A percentile compares a stretch with the other conserved stretches of the same genome.
Conservation (phyloP, 2,329 filamentous ascomycete genomes). For the Ceratocystis variospora region DNA sequence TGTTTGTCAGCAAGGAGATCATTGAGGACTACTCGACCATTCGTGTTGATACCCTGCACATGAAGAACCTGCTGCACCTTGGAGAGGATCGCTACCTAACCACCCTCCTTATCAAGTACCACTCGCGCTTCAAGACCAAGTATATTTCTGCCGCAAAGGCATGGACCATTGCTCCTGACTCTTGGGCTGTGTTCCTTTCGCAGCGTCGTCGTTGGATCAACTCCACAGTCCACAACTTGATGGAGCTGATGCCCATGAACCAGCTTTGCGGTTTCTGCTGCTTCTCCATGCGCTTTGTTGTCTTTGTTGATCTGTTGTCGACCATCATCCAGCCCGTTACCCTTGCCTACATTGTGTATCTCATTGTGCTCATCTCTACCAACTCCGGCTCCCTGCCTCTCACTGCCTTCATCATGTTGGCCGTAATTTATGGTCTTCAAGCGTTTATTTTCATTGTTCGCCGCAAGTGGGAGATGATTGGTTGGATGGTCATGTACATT, state of each 20-base stretch:
- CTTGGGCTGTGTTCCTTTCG: slow-evolving; percentile 86
- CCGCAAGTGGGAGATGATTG: slow-evolving; percentile 98
- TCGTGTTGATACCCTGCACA: slow-evolving; percentile 92
- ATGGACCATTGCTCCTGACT: slow-evolving; percentile 94
- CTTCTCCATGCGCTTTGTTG: slow-evolving; percentile 97
- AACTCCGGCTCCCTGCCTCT: slow-evolving; percentile 56
- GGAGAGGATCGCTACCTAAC: slow-evolving; percentile 97
- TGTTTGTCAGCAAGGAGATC: slow-evolving; percentile 89
- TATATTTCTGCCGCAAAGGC: slow-evolving; percentile 85
- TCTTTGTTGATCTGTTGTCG: slow-evolving; percentile 84
- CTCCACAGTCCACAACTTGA: slow-evolving; percentile 93
- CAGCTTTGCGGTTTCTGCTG: slow-evolving; percentile 99
- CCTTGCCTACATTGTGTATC: slow-evolving; percentile 75
- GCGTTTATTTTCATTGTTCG: slow-evolving; percentile 93
- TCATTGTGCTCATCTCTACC: slow-evolving; percentile 59
- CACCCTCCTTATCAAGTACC: slow-evolving; percentile 81
- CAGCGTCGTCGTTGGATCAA: slow-evolving; percentile 99
- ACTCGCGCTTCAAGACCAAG: slow-evolving; percentile 94
- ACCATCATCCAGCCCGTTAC: slow-evolving; percentile 88
- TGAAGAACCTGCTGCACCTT: slow-evolving; percentile 94
- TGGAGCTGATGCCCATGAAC: slow-evolving; percentile 83
- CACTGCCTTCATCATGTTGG: slow-evolving; percentile 79
- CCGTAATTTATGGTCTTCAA: slow-evolving; percentile 92
- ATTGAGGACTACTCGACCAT: slow-evolving; percentile 81
- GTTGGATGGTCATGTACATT: slow-evolving; percentile 97